These are phyloP conservation scores for Trichoderma semiorbis DNA, from an alignment of 2,329 filamentous ascomycete genomes.

Conservation along the genomic window DNA sequence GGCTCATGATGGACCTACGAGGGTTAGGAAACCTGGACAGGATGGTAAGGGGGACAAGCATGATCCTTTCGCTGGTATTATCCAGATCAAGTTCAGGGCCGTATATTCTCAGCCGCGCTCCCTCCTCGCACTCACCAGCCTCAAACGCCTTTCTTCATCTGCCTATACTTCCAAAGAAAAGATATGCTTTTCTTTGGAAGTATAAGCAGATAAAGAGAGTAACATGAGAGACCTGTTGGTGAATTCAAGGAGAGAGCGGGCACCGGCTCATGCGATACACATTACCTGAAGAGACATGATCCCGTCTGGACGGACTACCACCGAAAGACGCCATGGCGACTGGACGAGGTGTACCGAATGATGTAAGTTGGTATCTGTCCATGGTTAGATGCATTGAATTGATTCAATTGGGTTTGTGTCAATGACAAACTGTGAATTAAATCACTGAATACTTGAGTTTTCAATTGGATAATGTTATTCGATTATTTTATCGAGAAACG, in stretches of 20 bases:
- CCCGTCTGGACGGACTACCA: constrained; percentile 36
- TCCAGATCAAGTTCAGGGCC: constrained; percentile 94
- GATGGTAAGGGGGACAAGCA: constrained; percentile 56
- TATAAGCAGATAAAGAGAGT: not conserved
- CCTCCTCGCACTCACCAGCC: constrained; percentile 7
- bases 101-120: constrained; percentile 74
- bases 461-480: not conserved
- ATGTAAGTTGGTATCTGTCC: constrained; percentile 5
- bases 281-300: constrained; percentile 41
- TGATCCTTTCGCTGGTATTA: constrained; percentile 99
- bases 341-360: constrained; percentile 27
- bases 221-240: not conserved
- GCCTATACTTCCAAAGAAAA: not conserved
- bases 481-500: not conserved
- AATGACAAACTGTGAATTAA: constrained; percentile 14
- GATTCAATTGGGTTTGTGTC: not conserved
- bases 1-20: constrained; percentile 63
- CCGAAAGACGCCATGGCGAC: constrained; percentile 34
- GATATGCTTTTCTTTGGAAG: not conserved
- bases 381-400: constrained; percentile 12
- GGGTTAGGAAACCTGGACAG: constrained; percentile 29
- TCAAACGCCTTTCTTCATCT: not conserved
- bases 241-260: constrained; percentile 27
- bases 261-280: constrained; percentile 63
- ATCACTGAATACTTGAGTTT: not conserved